Percentiles rank a stretch among this genome's conserved stretches.
Evolutionary conservation across 441 rosid genomes (phyloP).

Genomic region (Dalechampia spathulata): DNA sequence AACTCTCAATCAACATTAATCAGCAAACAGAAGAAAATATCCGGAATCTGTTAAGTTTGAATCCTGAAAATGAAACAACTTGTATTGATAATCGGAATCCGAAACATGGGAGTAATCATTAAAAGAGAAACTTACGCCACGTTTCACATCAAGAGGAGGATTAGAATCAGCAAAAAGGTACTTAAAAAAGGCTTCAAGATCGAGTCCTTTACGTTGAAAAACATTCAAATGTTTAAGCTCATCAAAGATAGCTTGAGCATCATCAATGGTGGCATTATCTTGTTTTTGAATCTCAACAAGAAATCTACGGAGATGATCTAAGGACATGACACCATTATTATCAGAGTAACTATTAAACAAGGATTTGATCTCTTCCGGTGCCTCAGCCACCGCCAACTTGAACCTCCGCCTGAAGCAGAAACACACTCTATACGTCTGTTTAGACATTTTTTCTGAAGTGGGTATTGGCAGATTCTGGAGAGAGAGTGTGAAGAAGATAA

Average conservation of each 20-base stretch:
- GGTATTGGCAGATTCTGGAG: not conserved
- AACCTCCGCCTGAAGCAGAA: conserved; percentile 70
- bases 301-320: conserved; percentile 56
- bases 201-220: conserved; percentile 51
- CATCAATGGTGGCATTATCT: conserved; percentile 49
- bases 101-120: no score
- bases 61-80: no score
- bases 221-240: conserved; percentile 23
- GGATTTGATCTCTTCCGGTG: conserved; percentile 61
- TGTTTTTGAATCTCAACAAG: conserved; percentile 57
- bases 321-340: conserved; percentile 55
- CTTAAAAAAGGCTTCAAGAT: conserved; percentile 68
- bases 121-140: conserved; percentile 43
- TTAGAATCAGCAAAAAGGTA: conserved; percentile 52
- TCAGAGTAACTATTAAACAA: conserved; percentile 56
- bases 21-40: no score
- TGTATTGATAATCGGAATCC: no score
- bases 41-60: no score
- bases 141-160: conserved; percentile 45
- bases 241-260: conserved; percentile 54
- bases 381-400: conserved; percentile 46
- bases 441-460: conserved; percentile 48
- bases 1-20: no score
- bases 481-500: not conserved
- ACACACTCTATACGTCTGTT: conserved; percentile 76